These are phyloP conservation scores for Salvia sclarea DNA, from an alignment of 305 asterid species.

Conservation along the genomic window DNA sequence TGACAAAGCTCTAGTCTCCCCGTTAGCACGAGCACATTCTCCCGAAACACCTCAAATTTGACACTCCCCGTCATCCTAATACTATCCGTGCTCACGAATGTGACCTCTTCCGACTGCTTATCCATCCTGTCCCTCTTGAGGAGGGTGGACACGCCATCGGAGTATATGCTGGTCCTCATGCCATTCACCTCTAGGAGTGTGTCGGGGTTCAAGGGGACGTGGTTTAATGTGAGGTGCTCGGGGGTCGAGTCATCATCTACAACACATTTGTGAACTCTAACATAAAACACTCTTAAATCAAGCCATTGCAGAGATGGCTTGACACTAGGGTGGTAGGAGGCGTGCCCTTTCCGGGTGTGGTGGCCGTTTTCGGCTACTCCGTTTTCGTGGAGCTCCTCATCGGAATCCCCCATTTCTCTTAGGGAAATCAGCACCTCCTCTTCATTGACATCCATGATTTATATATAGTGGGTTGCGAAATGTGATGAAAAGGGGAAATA, in stretches of 20 bases:
- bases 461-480: slow-evolving; percentile 13
- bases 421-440: slow-evolving; percentile 33
- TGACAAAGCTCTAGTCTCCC: slow-evolving; percentile 47
- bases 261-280: slow-evolving; percentile 58
- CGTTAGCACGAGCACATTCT: slow-evolving; percentile 42
- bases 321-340: slow-evolving; percentile 32
- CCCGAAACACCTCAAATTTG: slow-evolving; percentile 56
- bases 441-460: slow-evolving; percentile 43
- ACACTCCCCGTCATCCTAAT: slow-evolving; percentile 57
- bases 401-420: slow-evolving; percentile 40
- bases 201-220: slow-evolving; percentile 53
- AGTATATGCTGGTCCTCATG: slow-evolving; percentile 51
- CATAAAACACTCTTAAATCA: slow-evolving; percentile 64
- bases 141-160: slow-evolving; percentile 58
- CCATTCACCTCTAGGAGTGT: slow-evolving; percentile 70
- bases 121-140: slow-evolving; percentile 57
- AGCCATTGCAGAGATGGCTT: slow-evolving; percentile 58
- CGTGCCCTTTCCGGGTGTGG: slow-evolving; percentile 33
- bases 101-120: slow-evolving; percentile 56
- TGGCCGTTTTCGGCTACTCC: slow-evolving; percentile 44
- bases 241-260: slow-evolving; percentile 57
- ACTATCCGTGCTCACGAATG: slow-evolving; percentile 65
- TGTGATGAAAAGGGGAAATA: slow-evolving; percentile 13
- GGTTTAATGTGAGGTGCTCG: slow-evolving; percentile 50
- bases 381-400: slow-evolving; percentile 36